Evolutionary conservation across 345 rosid genomes (phyloP).

Genomic region (Erucastrum elatum): DNA sequence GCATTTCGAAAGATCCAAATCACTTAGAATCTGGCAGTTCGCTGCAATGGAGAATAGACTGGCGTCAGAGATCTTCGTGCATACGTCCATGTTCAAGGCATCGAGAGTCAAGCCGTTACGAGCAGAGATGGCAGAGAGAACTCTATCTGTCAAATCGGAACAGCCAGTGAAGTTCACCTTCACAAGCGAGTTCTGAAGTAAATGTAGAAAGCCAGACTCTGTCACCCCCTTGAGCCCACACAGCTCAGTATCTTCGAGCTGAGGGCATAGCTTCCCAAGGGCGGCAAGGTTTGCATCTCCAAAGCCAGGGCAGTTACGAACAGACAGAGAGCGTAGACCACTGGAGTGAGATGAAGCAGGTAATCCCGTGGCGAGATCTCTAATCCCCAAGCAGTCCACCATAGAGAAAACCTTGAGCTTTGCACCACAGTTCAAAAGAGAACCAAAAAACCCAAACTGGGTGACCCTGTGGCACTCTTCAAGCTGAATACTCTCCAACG

Average conservation of each 20-base stretch:
- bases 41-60: slow-evolving; percentile 66
- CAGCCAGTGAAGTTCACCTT: slow-evolving; percentile 83
- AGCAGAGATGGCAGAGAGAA: slow-evolving; percentile 54
- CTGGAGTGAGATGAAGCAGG: slow-evolving; percentile 48
- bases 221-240: slow-evolving; percentile 67
- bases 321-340: slow-evolving; percentile 59
- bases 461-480: slow-evolving; percentile 96
- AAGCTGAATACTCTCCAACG: slow-evolving; percentile 76
- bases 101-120: slow-evolving; percentile 75
- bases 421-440: slow-evolving; percentile 66
- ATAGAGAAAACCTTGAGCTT: slow-evolving; percentile 69
- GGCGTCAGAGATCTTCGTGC: slow-evolving; percentile 63
- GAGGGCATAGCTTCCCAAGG: slow-evolving; percentile 79
- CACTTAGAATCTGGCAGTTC: slow-evolving; percentile 68
- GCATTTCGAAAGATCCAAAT: slow-evolving; percentile 76
- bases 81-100: slow-evolving; percentile 69
- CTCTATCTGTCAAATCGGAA: slow-evolving; percentile 64
- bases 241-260: slow-evolving; percentile 63
- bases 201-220: slow-evolving; percentile 68
- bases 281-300: slow-evolving; percentile 65
- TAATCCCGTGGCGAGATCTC: slow-evolving; percentile 49
- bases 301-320: slow-evolving; percentile 85
- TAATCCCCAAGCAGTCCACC: slow-evolving; percentile 70
- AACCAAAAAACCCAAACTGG: slow-evolving; percentile 81
- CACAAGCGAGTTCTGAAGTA: slow-evolving; percentile 59